Evolutionary conservation across 768 basidiomycete species (phyloP).

Genomic region (Coprinellus micaceus): DNA sequence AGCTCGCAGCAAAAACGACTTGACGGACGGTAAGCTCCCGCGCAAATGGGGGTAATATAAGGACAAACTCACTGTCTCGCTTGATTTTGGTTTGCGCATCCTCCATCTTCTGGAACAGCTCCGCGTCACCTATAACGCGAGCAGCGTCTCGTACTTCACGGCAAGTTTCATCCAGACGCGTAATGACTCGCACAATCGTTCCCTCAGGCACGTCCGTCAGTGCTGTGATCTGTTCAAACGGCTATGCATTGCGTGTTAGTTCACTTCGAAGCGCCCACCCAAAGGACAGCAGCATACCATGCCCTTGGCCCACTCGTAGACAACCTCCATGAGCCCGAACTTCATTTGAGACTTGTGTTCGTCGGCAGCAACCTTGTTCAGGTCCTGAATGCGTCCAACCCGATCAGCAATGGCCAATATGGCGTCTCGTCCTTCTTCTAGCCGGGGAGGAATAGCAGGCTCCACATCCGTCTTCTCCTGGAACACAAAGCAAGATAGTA

Average conservation of each 20-base stretch:
- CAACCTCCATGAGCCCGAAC: conserved; percentile 90
- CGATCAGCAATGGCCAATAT: conserved; percentile 77
- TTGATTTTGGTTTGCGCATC: conserved; percentile 92
- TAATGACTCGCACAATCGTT: conserved; percentile 95
- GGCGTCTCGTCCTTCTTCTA: conserved; percentile 75
- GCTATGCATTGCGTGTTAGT: conserved; percentile 42
- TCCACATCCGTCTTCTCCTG: conserved; percentile 96
- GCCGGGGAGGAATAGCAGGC: conserved; percentile 72
- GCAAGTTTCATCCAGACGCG: conserved; percentile 93
- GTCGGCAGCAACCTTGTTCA: conserved; percentile 72
- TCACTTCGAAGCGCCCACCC: not conserved
- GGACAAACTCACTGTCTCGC: conserved; percentile 76
- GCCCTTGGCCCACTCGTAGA: conserved; percentile 98
- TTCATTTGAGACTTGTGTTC: conserved; percentile 80
- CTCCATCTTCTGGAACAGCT: conserved; percentile 97
- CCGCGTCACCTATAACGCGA: conserved; percentile 93
- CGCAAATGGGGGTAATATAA: not conserved
- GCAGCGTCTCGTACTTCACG: conserved; percentile 96
- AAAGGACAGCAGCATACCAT: conserved; percentile 59
- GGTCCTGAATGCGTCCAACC: conserved; percentile 76
- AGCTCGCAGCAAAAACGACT: conserved; percentile 86
- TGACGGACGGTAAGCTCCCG: conserved; percentile 10
- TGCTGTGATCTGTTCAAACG: conserved; percentile 90
- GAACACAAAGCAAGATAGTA: conserved; percentile 95
- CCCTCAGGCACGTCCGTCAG: conserved; percentile 96